Conservation (phyloP, 331 rosid species). For the Quercus lobata region DNA sequence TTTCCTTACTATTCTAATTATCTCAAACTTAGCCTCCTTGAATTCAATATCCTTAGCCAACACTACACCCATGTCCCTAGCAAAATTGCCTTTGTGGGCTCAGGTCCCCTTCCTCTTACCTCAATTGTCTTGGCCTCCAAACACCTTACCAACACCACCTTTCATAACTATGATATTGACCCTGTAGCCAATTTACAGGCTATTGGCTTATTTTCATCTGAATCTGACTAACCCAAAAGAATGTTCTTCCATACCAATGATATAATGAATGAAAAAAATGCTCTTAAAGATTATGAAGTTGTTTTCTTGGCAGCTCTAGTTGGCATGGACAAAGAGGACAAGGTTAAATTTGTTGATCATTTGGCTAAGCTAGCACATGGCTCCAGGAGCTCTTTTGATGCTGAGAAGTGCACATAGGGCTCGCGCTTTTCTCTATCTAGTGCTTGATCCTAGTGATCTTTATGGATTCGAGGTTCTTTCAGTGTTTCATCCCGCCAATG, state of each 20-base stretch:
- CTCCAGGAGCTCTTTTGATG: too few species aligned
- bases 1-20: conserved; percentile 18
- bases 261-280: conserved; percentile 40
- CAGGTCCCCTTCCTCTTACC: conserved; percentile 82
- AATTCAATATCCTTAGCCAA: conserved; percentile 19
- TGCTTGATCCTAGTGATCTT: too few species aligned
- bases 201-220: conserved; percentile 31
- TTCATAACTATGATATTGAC: conserved; percentile 73
- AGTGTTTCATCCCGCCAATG: too few species aligned
- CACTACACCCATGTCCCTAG: conserved; percentile 35
- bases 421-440: too few species aligned
- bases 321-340: too few species aligned
- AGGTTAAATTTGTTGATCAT: too few species aligned
- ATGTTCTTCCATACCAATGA: conserved; percentile 68
- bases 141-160: conserved; percentile 47
- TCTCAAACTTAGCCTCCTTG: too few species aligned
- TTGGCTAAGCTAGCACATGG: too few species aligned
- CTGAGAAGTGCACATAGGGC: too few species aligned
- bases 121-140: conserved; percentile 65
- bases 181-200: conserved; percentile 59
- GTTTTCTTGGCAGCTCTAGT: too few species aligned
- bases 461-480: too few species aligned
- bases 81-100: conserved; percentile 69
- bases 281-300: conserved; percentile 3
- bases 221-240: conserved; percentile 54